Evolutionary conservation across 1,284 basidiomycete genomes (phyloP), one percentile per base, ranked within the genome.

Genomic region (Leccinum pseudoinsigne): DNA sequence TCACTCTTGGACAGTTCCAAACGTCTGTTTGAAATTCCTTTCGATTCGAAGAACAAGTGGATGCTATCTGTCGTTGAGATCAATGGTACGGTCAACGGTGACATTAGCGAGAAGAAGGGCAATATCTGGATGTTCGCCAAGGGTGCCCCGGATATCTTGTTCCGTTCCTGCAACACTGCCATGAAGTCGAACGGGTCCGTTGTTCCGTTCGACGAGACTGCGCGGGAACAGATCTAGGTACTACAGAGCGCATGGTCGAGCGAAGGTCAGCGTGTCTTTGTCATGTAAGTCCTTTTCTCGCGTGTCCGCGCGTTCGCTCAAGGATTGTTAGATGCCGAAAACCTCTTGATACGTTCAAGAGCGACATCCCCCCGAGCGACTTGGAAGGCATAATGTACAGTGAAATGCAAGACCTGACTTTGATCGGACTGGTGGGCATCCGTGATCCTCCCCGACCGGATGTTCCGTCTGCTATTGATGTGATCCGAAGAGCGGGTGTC

Each of bases 41-140:
- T 89, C 78, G 87, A 85, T 73, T 87, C 86, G 14, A 83, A 82
- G 72, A 87, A 87, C 70, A 89, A 89, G 72, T 89, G 83, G 80
- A 88, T 88, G 83, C 79, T 86, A 61, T 82, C 80, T 51, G 71
- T 80, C 55, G 69, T 77, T 1, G 55, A 72, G 11, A 36, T 74
- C 42, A 62, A 57, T 18, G 45, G 60, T 12, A 12, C 34, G 11
- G 23, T 55, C 18, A 55, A 62, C 5, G 61, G 65, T 16, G 63
- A 68, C 2, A 57, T 69, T 28, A 62, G 56, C 36, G 65, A 63
- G 28, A 66, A 66, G 59, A 54, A 50, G 7, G 10, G 60, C 45
- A 73, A 70, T 57, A 70, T 70, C 16, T 72, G 81, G 68, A 73
- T 87, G 61, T 74, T 82, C 58, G 78, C 79, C 69, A 86, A 87